Evolutionary conservation across 805 yeast species (phyloP).

Genomic region (Spathaspora arborariae): DNA sequence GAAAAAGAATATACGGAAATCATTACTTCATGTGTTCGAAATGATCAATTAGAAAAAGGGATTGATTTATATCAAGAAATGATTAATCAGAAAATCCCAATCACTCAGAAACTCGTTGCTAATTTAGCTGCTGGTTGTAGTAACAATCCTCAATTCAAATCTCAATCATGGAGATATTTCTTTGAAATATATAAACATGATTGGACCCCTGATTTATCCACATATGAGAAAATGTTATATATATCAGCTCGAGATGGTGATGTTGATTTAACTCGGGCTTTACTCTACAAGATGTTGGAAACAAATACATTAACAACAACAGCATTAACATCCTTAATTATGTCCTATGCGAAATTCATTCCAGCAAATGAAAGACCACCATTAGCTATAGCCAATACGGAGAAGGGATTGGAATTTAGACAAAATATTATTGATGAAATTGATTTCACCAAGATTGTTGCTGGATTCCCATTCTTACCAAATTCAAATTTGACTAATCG

Average conservation of each 20-base stretch:
- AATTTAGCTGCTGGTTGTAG: constrained; percentile 70
- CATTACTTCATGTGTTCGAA: constrained; percentile 60
- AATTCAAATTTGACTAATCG: constrained; percentile 36
- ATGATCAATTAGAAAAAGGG: constrained; percentile 66
- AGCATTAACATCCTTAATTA: constrained; percentile 43
- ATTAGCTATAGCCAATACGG: constrained; percentile 38
- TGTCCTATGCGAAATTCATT: constrained; percentile 44
- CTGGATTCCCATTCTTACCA: constrained; percentile 69
- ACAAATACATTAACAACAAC: constrained; percentile 31
- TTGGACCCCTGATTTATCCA: constrained; percentile 42
- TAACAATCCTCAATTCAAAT: constrained; percentile 45
- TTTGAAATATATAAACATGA: constrained; percentile 19
- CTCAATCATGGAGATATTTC: constrained; percentile 9
- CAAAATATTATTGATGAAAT: constrained; percentile 39
- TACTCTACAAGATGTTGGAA: constrained; percentile 47
- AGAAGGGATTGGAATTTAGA: constrained; percentile 45
- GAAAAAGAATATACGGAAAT: constrained; percentile 65
- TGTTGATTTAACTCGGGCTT: constrained; percentile 62
- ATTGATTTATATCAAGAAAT: constrained; percentile 75
- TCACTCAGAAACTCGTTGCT: constrained; percentile 39
- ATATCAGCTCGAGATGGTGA: constrained; percentile 83
- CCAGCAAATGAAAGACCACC: constrained; percentile 13
- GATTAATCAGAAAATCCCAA: constrained; percentile 25
- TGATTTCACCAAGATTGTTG: constrained; percentile 4
- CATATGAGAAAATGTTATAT: constrained; percentile 67